Evolutionary conservation across 2,329 filamentous ascomycete genomes (phyloP).

Genomic region (Botrytis porri): DNA sequence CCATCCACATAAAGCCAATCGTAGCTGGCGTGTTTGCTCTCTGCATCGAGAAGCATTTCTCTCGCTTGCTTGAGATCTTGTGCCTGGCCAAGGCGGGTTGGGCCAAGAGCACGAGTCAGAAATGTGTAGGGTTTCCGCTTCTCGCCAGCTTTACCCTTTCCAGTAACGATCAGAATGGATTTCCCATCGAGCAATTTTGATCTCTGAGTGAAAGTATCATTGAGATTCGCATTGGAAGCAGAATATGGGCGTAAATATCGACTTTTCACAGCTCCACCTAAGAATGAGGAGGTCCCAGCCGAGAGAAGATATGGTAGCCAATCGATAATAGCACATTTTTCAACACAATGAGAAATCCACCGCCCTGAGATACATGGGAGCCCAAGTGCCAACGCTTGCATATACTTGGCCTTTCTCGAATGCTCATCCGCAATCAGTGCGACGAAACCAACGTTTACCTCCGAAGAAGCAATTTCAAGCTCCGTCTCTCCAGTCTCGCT

Average conservation of each 20-base stretch:
- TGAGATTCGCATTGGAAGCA: slow-evolving; percentile 53
- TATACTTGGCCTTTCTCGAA: slow-evolving; percentile 84
- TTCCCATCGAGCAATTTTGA: slow-evolving; percentile 61
- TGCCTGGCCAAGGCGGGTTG: slow-evolving; percentile 62
- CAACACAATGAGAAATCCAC: slow-evolving; percentile 75
- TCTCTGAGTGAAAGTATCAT: slow-evolving; percentile 56
- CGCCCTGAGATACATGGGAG: slow-evolving; percentile 79
- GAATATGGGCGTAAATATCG: slow-evolving; percentile 63
- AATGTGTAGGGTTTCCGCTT: slow-evolving; percentile 75
- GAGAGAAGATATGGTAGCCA: slow-evolving; percentile 84
- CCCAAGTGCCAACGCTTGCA: slow-evolving; percentile 88
- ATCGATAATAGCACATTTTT: slow-evolving; percentile 58
- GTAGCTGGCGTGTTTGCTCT: slow-evolving; percentile 50
- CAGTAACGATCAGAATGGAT: slow-evolving; percentile 69
- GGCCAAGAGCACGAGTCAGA: slow-evolving; percentile 74
- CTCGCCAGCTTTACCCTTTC: slow-evolving; percentile 58
- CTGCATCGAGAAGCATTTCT: slow-evolving; percentile 51
- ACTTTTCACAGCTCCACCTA: slow-evolving; percentile 75
- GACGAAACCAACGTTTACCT: slow-evolving; percentile 65
- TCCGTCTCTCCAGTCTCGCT: slow-evolving; percentile 28
- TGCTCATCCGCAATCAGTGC: slow-evolving; percentile 84
- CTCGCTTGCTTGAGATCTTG: slow-evolving; percentile 64
- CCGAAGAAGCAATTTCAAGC: slow-evolving; percentile 54
- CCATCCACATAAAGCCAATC: slow-evolving; percentile 80
- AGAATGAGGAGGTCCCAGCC: slow-evolving; percentile 73